phyloP scores from a whole-genome alignment of 306 rosid genomes.

The Begonia masoniana region DNA sequence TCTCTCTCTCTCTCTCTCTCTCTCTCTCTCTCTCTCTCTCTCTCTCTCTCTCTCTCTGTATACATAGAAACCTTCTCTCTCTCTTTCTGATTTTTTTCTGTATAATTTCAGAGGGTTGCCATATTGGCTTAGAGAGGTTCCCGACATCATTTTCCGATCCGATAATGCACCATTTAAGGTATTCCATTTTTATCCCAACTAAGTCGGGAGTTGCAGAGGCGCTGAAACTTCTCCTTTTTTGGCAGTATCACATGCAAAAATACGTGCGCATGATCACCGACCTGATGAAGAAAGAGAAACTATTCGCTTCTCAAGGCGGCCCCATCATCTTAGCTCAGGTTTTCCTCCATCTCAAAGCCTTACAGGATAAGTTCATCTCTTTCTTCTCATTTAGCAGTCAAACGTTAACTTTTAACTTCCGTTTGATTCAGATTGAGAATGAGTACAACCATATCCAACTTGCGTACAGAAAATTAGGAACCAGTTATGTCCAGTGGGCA shows the following conservation, averaged over 20 bases:
- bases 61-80: not conserved
- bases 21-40: not conserved
- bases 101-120: slow-evolving; percentile 71
- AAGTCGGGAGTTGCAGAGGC: too few species aligned
- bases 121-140: slow-evolving; percentile 78
- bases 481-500: slow-evolving; percentile 63
- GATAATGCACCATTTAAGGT: slow-evolving; percentile 71
- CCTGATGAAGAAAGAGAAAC: slow-evolving; percentile 48
- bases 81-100: not conserved
- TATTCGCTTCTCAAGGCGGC: slow-evolving; percentile 80
- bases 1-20: slow-evolving; percentile 1
- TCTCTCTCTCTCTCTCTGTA: not conserved
- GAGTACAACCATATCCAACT: slow-evolving; percentile 76
- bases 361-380: too few species aligned
- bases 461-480: slow-evolving; percentile 44
- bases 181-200: not conserved
- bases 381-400: not conserved
- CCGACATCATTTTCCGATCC: slow-evolving; percentile 47
- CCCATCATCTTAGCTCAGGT: slow-evolving; percentile 90
- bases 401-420: not conserved
- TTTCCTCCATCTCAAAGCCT: not conserved
- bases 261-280: slow-evolving; percentile 32
- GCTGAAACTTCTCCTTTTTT: not conserved
- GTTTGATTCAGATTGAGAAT: slow-evolving; percentile 57
- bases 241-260: slow-evolving; percentile 47